Evolutionary conservation across 306 rosid genomes (phyloP), one percentile per base, ranked within the genome.

Genomic region (Astragalus glycyphyllos): DNA sequence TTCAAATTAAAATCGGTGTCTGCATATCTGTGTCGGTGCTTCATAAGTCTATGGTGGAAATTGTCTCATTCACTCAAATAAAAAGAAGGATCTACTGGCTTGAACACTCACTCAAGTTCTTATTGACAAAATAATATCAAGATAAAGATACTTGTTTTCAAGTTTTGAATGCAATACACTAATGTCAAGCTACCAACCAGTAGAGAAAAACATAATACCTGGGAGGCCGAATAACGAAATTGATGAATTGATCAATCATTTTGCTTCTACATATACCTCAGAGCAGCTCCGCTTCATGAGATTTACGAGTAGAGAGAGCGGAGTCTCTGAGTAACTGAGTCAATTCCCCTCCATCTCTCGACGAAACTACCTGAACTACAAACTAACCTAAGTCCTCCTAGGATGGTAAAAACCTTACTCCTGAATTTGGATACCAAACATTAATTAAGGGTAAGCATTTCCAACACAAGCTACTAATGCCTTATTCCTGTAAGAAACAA

Each of bases 221-320:
- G 67, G 99, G 99, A 68, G 99, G 99, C 51, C 99, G 97, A 91
- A 94, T 89, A 29, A 94, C 85, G 55, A 89, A 94, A 79, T 89
- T 91, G 80, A 94, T 85, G 82, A 94, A 94, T 77, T 94, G 99
- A 20, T 94, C 96, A 50, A 94, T 94, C 99, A 94, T 94, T 70
- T 84, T 78, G 81, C 79, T 77, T 76, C 65, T 17, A 49, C 69
- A 69, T 8, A 69, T 65, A 75, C 58, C 79, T 76, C 75, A 78
- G 65, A 80, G 81, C 60, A 68, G 86, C 76, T 77, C 86, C 81
- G 73, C 92, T 82, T 81, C 86, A 81, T 73, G 58, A 74, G 75
- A 83, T 31, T 20, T 29, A 54, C 44, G 60, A 41, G 68, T 35
- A 76, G n/a, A 65, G 77, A 76, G n/a, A 65, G 77, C 67, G 72